Evolutionary conservation across 2,329 filamentous ascomycete species (phyloP).

Genomic region (Calonectria pseudoreteaudii): DNA sequence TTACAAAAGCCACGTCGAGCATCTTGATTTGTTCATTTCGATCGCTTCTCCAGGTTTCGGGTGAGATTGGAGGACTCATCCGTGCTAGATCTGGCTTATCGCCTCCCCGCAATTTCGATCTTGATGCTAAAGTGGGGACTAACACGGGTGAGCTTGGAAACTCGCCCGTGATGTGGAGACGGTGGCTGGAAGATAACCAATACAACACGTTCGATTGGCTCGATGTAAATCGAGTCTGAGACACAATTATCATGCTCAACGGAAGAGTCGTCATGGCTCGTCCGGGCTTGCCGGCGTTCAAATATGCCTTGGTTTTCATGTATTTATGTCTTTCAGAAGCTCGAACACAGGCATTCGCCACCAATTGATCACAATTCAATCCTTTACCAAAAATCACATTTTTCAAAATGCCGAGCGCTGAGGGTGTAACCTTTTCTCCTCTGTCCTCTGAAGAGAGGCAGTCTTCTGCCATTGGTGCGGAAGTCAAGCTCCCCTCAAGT

Average conservation of each 20-base stretch:
- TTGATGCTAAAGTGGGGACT: background rate
- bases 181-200: background rate
- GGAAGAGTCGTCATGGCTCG: background rate
- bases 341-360: background rate
- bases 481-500: background rate
- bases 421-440: background rate
- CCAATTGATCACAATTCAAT: background rate
- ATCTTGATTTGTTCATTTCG: background rate
- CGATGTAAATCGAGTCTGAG: background rate
- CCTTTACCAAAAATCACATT: background rate
- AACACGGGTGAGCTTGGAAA: background rate
- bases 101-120: background rate
- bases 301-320: background rate
- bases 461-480: constrained; percentile 14
- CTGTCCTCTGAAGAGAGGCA: background rate
- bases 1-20: background rate
- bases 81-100: background rate
- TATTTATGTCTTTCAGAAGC: too few relatives aligned
- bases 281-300: background rate
- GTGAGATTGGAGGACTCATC: background rate
- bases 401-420: background rate
- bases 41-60: background rate
- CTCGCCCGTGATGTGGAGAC: background rate
- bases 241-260: background rate
- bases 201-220: background rate